Base-by-base conservation (phyloP, 176 grass and related monocot genomes). In the Rhipidocladum racemiflorum region DNA sequence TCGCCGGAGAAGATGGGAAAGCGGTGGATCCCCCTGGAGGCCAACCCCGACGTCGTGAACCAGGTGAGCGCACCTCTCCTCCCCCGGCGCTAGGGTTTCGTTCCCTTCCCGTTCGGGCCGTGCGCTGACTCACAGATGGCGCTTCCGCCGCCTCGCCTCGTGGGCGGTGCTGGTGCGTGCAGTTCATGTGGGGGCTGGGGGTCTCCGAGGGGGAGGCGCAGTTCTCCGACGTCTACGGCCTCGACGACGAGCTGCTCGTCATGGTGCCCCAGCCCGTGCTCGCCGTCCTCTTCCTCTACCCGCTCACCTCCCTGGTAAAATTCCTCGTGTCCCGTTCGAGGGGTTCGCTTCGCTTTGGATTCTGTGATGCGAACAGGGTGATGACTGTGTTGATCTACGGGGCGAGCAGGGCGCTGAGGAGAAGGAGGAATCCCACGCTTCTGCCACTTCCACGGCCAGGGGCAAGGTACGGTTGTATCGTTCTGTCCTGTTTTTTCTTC, bases 31-130 rank as follows among this genome's bases (percentile, higher is more conserved):
- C 96, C 96, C 5, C 92, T 98, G 76, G 96, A 98, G 85, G 92
- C 96, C 38, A 98, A 98, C 82, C 96, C 96, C 38, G 92, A 98
- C 72, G 96, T 98, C 80, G 93, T 98, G 91, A 98, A 93, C 87
- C 96, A 98, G 96, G 96, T 95, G 56, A 85, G 65, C 18, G 81
- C 56, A 3, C 23, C 49, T 0, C 9, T 34, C 38, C 32, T 16
- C 9, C 44, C 7, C 54, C 25, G 30, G 43, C 0, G 43, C 45
- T 86, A 89, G 83, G 83, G 65, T 75, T 85, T 18, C 38, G 76
- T 40, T 45, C 80, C 54, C 49, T 62, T 8, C 18, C 39, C 18
- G 32, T 34, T 35, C 10, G 36, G 68, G 27, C 61, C 43, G 50
- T 6, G 76, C 45, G 28, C 70, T 63, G 44, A 23, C 77, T 69